Conservation (phyloP, 306 rosid genomes). For the Parietaria judaica region DNA sequence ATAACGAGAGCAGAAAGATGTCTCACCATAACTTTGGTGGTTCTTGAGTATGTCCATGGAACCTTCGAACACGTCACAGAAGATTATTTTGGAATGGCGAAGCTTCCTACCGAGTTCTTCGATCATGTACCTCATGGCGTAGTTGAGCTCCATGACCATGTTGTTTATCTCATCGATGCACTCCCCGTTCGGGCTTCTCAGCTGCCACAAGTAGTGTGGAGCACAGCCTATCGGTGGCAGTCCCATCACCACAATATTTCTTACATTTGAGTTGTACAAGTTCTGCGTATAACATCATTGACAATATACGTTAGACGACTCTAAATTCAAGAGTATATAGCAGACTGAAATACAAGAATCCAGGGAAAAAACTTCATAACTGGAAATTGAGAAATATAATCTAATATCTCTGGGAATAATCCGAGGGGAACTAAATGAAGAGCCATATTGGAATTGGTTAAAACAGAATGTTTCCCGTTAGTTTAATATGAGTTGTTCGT, state of each 20-base stretch:
- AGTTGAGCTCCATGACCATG: conserved; percentile 76
- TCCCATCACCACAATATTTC: conserved; percentile 69
- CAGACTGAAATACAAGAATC: too few relatives aligned
- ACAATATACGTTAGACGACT: conserved; percentile 2
- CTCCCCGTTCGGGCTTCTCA: conserved; percentile 46
- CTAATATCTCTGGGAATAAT: too few relatives aligned
- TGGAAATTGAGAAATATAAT: background rate
- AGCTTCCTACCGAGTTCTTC: conserved; percentile 54
- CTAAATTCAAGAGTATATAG: background rate
- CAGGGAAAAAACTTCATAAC: background rate
- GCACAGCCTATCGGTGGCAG: conserved; percentile 90
- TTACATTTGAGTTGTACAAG: conserved; percentile 60
- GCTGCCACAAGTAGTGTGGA: conserved; percentile 69
- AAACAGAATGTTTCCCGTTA: too few relatives aligned
- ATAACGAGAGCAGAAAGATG: too few relatives aligned
- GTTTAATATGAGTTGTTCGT: too few relatives aligned
- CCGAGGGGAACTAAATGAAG: too few relatives aligned
- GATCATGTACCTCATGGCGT: conserved; percentile 60
- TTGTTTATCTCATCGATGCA: conserved; percentile 67
- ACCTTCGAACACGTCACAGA: conserved; percentile 65
- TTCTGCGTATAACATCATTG: conserved; percentile 40
- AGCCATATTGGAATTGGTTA: too few relatives aligned
- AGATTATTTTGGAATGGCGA: conserved; percentile 41
- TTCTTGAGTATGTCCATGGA: conserved; percentile 77
- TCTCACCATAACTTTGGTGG: conserved; percentile 50